Conservation (phyloP, 768 basidiomycete species). For the Erythrobasidium yunnanense region DNA sequence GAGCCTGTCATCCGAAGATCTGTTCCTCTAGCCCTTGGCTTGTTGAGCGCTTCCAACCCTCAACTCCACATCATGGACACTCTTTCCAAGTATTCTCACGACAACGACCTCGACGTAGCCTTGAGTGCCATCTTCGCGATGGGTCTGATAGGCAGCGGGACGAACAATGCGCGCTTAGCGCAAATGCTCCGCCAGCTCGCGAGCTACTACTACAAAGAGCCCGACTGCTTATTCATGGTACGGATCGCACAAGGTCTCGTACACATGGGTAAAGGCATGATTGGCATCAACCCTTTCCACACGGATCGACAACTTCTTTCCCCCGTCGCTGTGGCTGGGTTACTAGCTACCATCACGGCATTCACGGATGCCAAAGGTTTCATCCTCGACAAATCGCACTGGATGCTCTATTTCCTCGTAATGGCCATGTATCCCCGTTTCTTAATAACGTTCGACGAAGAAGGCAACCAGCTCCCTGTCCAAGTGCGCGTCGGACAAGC, state of each 20-base stretch:
- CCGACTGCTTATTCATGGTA: conserved; percentile 91
- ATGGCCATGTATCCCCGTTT: conserved; percentile 97
- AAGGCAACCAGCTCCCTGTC: conserved; percentile 63
- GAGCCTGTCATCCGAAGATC: conserved; percentile 82
- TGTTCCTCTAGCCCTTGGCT: conserved; percentile 86
- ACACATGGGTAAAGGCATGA: conserved; percentile 99
- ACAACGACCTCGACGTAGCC: conserved; percentile 92
- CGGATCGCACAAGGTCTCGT: conserved; percentile 89
- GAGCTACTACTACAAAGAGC: conserved; percentile 96
- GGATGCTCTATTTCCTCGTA: conserved; percentile 95
- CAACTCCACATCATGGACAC: conserved; percentile 89
- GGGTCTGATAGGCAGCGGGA: conserved; percentile 94
- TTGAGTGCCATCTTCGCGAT: conserved; percentile 96
- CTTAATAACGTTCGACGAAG: conserved; percentile 90
- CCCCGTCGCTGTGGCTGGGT: conserved; percentile 73
- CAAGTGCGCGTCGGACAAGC: conserved; percentile 94
- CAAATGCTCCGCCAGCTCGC: conserved; percentile 96
- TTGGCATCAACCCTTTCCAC: conserved; percentile 94
- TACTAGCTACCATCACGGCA: conserved; percentile 74
- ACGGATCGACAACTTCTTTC: conserved; percentile 81
- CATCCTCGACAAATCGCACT: conserved; percentile 53
- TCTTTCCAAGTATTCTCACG: conserved; percentile 95
- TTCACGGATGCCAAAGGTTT: conserved; percentile 85
- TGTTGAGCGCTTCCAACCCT: conserved; percentile 90
- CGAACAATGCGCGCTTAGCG: conserved; percentile 93